Percentiles rank a stretch among this genome's conserved stretches.
These are phyloP conservation scores for Fusarium cicatricum DNA, from an alignment of 2,329 filamentous ascomycete genomes.

Conservation along the genomic window DNA sequence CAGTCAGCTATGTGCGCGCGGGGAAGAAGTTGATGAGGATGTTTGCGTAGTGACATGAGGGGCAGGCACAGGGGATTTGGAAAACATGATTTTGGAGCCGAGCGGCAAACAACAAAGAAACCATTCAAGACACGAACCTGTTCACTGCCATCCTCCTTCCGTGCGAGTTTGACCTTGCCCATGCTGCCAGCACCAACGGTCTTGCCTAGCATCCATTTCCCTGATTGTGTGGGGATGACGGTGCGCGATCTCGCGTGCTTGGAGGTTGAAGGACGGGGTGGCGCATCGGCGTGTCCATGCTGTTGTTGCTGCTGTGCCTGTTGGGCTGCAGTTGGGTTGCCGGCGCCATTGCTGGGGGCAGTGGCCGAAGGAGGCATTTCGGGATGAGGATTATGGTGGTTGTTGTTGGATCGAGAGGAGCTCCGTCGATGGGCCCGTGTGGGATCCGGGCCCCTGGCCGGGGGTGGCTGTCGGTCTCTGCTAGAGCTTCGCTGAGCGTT, in stretches of 20 bases:
- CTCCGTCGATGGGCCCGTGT: conserved; percentile 56
- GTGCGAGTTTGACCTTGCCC: conserved; percentile 97
- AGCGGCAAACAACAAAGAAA: background rate
- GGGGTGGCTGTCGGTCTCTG: conserved; percentile 62
- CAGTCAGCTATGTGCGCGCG: conserved; percentile 25
- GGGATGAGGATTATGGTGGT: conserved; percentile 45
- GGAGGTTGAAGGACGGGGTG: conserved; percentile 48
- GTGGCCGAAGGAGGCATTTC: conserved; percentile 61
- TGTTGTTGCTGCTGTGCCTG: conserved; percentile 49
- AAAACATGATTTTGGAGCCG: background rate
- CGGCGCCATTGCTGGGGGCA: conserved; percentile 62
- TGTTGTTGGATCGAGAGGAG: conserved; percentile 58
- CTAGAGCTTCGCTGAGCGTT: conserved; percentile 69
- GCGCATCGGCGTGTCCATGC: conserved; percentile 49
- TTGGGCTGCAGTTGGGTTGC: conserved; percentile 59
- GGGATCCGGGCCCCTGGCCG: conserved; percentile 63
- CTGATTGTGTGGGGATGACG: conserved; percentile 87
- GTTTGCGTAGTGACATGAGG: conserved; percentile 16
- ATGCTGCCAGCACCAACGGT: conserved; percentile 98
- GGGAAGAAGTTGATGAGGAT: conserved; percentile 3
- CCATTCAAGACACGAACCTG: conserved; percentile 66
- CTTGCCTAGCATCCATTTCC: conserved; percentile 95
- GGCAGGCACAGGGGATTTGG: conserved; percentile 16
- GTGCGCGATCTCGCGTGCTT: conserved; percentile 71
- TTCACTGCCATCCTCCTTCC: conserved; percentile 88